Conservation (phyloP, 495 filamentous ascomycete genomes). For the Tuber indicum region DNA sequence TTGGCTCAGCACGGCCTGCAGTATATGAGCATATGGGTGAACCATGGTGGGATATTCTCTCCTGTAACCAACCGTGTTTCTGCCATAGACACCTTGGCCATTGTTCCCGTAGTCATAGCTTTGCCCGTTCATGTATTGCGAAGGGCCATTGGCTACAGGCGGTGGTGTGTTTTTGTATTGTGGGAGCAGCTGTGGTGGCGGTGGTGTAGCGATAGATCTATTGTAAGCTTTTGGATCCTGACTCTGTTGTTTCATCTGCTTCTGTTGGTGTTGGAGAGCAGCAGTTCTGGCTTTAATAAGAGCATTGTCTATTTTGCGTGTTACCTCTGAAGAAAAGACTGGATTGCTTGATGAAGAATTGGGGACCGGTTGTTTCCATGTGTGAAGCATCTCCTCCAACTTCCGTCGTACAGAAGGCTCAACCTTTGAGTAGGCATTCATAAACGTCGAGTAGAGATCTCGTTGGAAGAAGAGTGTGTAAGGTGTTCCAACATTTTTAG, state of each 20-base stretch:
- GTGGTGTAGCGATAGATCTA: conserved; percentile 41
- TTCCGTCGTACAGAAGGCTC: conserved; percentile 72
- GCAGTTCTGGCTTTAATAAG: conserved; percentile 80
- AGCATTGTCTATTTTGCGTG: conserved; percentile 84
- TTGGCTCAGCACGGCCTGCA: conserved; percentile 44
- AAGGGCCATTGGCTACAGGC: conserved; percentile 36
- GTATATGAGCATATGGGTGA: conserved; percentile 24
- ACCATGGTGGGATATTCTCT: conserved; percentile 21
- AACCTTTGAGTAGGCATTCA: conserved; percentile 88
- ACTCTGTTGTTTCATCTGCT: conserved; percentile 54
- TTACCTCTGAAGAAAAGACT: conserved; percentile 79
- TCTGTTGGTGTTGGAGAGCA: conserved; percentile 63
- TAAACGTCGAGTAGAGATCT: conserved; percentile 87
- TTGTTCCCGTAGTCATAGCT: conserved; percentile 39
- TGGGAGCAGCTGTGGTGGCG: conserved; percentile 41
- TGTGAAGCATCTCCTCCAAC: conserved; percentile 94
- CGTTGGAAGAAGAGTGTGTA: conserved; percentile 91
- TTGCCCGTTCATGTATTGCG: conserved; percentile 33
- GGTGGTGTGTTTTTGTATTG: conserved; percentile 38
- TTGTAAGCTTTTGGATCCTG: conserved; percentile 33
- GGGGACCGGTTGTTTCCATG: conserved; percentile 94
- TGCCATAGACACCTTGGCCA: conserved; percentile 34
- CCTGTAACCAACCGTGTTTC: conserved; percentile 42
- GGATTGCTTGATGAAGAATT: conserved; percentile 81
- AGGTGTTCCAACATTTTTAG: conserved; percentile 96